These are phyloP conservation scores for Trichoderma lentiforme DNA, from an alignment of 2,329 filamentous ascomycete genomes.

Conservation along the genomic window DNA sequence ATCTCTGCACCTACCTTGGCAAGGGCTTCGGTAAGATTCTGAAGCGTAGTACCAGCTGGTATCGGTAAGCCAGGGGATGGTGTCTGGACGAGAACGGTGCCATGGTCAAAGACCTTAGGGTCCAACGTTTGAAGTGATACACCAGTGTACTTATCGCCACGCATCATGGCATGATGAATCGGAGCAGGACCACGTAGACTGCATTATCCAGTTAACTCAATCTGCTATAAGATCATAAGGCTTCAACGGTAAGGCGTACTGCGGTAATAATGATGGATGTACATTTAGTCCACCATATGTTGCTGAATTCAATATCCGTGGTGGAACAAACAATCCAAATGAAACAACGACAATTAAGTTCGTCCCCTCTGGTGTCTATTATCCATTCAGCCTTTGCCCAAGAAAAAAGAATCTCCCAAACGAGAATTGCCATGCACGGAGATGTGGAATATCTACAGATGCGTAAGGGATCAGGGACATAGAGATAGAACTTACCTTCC, in stretches of 20 bases:
- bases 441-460: no score
- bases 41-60: conserved; percentile 42
- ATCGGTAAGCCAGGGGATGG: conserved; percentile 55
- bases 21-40: conserved; percentile 46
- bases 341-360: conserved; percentile 91
- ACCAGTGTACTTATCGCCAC: conserved; percentile 59
- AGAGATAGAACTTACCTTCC: conserved; percentile 57
- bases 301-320: conserved; percentile 64
- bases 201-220: not conserved
- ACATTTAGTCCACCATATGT: conserved; percentile 89
- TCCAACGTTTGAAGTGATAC: conserved; percentile 87
- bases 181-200: conserved; percentile 84
- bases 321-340: conserved; percentile 86
- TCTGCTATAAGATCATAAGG: not conserved
- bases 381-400: not conserved
- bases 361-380: conserved; percentile 55
- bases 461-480: no score
- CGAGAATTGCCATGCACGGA: no score
- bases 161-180: conserved; percentile 77
- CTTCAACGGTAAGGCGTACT: conserved; percentile 46
- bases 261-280: conserved; percentile 85
- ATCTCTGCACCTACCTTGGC: conserved; percentile 65
- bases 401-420: no score
- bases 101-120: conserved; percentile 71
- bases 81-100: conserved; percentile 70